Percentiles rank a stretch among this genome's conserved stretches.
phyloP scores from a whole-genome alignment of 2,329 filamentous ascomycete species.

The Calonectria pseudoreteaudii region DNA sequence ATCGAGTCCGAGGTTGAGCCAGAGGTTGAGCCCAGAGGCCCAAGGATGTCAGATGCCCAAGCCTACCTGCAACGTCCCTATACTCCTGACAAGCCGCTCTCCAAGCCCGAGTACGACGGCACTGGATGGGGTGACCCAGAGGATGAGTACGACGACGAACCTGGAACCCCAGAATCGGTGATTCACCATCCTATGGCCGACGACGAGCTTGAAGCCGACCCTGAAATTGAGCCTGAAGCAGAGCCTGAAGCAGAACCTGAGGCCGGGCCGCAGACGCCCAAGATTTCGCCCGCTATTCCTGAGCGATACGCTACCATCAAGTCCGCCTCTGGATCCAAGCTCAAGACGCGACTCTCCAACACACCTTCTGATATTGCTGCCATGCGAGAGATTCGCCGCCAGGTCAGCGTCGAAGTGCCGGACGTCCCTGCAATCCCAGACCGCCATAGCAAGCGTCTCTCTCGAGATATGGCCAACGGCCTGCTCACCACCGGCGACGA shows the following conservation, averaged over 20 bases:
- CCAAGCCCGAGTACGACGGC: slow-evolving; percentile 74
- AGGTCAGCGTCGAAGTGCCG: slow-evolving; percentile 82
- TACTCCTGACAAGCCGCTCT: slow-evolving; percentile 63
- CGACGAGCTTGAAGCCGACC: slow-evolving; percentile 43
- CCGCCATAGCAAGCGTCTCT: slow-evolving; percentile 68
- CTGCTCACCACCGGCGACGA: slow-evolving; percentile 51
- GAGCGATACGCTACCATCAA: slow-evolving; percentile 90
- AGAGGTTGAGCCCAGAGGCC: slow-evolving; percentile 34
- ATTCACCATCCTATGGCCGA: slow-evolving; percentile 78
- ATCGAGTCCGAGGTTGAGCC: slow-evolving; percentile 35
- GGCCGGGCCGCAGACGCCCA: slow-evolving; percentile 58
- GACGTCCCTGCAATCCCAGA: slow-evolving; percentile 71
- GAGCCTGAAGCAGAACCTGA: slow-evolving; percentile 46
- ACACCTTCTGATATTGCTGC: slow-evolving; percentile 85
- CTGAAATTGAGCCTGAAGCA: slow-evolving; percentile 51
- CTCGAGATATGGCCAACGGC: slow-evolving; percentile 58
- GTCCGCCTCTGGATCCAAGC: slow-evolving; percentile 78
- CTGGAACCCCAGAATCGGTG: slow-evolving; percentile 87
- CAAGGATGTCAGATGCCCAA: slow-evolving; percentile 52
- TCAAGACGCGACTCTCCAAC: slow-evolving; percentile 90
- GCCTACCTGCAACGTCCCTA: slow-evolving; percentile 55
- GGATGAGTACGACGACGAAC: slow-evolving; percentile 67
- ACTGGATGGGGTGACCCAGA: slow-evolving; percentile 69
- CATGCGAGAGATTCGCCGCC: slow-evolving; percentile 88
- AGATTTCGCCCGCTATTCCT: slow-evolving; percentile 74